Conservation (phyloP, 257 asterid species). For the Nicotiana tabacum region DNA sequence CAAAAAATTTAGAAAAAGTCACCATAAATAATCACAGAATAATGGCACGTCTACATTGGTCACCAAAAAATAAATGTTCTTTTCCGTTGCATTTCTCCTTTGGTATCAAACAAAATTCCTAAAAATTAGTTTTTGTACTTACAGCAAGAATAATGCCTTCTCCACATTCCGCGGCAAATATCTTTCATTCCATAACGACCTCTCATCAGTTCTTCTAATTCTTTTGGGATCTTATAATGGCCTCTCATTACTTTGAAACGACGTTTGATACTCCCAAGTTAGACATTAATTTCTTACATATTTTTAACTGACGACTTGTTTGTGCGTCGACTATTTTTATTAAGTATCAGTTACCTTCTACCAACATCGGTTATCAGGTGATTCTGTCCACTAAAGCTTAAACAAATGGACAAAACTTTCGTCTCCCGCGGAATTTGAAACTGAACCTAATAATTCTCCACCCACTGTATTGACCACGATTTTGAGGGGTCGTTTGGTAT, state of each 20-base stretch:
- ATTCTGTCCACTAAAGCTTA: too few species aligned
- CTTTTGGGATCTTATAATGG: neutral
- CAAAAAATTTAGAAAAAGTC: too few species aligned
- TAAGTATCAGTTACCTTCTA: too few species aligned
- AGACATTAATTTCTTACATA: neutral
- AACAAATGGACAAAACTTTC: too few species aligned
- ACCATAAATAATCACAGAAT: too few species aligned
- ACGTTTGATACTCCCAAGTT: neutral
- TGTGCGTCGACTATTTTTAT: too few species aligned
- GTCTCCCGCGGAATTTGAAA: too few species aligned
- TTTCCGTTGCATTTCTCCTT: neutral
- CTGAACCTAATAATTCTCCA: too few species aligned
- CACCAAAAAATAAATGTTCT: neutral
- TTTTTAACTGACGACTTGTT: too few species aligned
- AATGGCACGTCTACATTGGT: neutral
- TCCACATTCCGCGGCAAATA: constrained; percentile 44
- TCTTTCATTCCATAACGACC: constrained; percentile 21
- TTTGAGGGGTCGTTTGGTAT: too few species aligned
- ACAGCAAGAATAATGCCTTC: constrained; percentile 16
- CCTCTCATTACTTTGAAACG: neutral
- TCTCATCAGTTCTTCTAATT: constrained; percentile 15
- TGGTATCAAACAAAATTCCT: neutral
- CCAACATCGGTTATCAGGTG: too few species aligned
- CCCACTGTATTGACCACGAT: too few species aligned
- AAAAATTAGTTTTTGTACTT: neutral